Base-by-base conservation (phyloP, 2,329 filamentous ascomycete genomes). In the Fusarium concolor region DNA sequence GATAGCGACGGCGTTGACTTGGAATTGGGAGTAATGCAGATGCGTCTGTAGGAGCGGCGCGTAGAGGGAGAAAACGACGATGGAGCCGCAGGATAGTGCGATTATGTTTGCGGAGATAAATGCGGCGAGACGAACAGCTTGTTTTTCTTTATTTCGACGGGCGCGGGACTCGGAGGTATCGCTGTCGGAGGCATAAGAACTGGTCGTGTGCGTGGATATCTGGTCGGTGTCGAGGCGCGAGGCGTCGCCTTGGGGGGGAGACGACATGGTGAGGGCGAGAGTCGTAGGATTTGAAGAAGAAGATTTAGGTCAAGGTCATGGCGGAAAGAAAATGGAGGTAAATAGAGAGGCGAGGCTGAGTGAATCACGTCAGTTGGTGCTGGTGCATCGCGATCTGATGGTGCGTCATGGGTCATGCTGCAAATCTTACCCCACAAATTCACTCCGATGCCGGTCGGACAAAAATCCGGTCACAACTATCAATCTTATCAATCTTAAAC, bases 31-130 rank as follows among this genome's bases (percentile, higher is more conserved):
- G 80, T 98, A 99, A 75, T 89, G 91, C 51, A 99, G 85, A 43
- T 90, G 89, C 56, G 91, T 90, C 78, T 97, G 93, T 81, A 99
- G 93, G 46, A 96, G 85, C 71, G 93, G 94, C 10, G 92, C 96
- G 78, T 98, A 99, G 31, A 99, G 88, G 35, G 94, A 97, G 82
- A 96, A 99, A 47, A 94, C 92, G 49, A 93, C 94, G 75, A 98
- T 93, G 74, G 93, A 96, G 65, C 95, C 96, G 29, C 94, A 95
- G 77, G 92, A 96, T 31, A 97, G 86, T 15, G 87, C 83, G 17
- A 84, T 83, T 17, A 88, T 66, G 29, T 89, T 83, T 28, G 88
- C 84, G 22, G 82, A 81, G 28, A 84, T 67, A 72, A 89, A 88
- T 56, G 87, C 84, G 44, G 86, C 56, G 68, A 79, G 67, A 58